phyloP scores from a whole-genome alignment of 2,329 filamentous ascomycete species.

The Diaporthe capsici region DNA sequence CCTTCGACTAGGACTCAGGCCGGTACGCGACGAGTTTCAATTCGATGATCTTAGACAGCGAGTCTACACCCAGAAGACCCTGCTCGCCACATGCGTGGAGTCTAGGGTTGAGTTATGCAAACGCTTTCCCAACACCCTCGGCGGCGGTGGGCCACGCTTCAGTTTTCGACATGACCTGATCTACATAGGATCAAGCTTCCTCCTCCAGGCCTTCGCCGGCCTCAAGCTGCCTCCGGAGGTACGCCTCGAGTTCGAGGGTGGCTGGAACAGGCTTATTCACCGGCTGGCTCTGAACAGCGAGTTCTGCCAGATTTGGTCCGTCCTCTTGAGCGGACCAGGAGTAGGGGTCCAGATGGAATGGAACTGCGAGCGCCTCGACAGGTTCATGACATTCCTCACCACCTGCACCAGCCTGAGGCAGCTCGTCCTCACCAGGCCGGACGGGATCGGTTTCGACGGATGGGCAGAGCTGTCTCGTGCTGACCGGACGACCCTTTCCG shows the following conservation, averaged over 20 bases:
- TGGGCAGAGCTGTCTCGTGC: too few species aligned
- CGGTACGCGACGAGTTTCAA: too few species aligned
- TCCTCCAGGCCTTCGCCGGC: rapidly evolving
- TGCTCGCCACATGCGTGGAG: neutral
- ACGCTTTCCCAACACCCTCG: neutral
- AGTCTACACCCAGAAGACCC: neutral
- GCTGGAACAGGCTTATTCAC: neutral
- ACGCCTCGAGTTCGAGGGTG: neutral
- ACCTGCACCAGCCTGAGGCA: neutral
- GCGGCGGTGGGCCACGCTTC: neutral
- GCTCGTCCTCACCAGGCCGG: neutral
- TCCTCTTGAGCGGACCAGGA: neutral
- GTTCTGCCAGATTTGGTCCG: neutral
- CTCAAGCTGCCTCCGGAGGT: too few species aligned
- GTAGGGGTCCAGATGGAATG: neutral
- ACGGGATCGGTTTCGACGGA: neutral
- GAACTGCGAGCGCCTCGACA: neutral
- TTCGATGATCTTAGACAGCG: neutral
- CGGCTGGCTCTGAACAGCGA: neutral
- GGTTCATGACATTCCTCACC: neutral
- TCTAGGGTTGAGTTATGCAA: neutral
- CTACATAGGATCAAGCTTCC: neutral
- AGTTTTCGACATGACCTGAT: slow-evolving; percentile 2
- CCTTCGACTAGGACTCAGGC: neutral
- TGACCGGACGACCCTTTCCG: neutral